A percentile compares a stretch with the other conserved stretches of the same genome.
phyloP scores from a whole-genome alignment of 495 filamentous ascomycete genomes.

The Chaetomium cochliodes region DNA sequence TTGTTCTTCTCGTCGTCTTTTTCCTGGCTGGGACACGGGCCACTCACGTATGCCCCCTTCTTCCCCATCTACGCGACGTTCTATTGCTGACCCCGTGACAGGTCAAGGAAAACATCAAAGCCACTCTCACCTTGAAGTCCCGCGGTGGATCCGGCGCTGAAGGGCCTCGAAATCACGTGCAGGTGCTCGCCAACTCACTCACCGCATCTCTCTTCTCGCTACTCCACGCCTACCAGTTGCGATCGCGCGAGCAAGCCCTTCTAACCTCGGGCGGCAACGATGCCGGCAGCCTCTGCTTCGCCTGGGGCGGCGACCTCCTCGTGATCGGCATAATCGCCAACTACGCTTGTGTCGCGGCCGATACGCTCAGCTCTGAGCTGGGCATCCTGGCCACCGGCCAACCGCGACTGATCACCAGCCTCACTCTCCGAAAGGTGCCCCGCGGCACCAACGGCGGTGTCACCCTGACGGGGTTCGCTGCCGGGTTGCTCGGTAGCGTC shows the following conservation, averaged over 20 bases:
- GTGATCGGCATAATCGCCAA: slow-evolving; percentile 63
- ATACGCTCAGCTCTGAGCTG: slow-evolving; percentile 94
- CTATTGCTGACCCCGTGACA: slow-evolving; percentile 31
- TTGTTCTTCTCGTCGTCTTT: slow-evolving; percentile 78
- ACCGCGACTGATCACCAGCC: slow-evolving; percentile 85
- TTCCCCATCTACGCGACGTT: not conserved
- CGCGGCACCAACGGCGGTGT: slow-evolving; percentile 93
- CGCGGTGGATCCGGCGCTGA: slow-evolving; percentile 71
- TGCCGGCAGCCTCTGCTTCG: slow-evolving; percentile 46
- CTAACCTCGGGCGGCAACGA: slow-evolving; percentile 18
- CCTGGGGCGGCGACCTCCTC: slow-evolving; percentile 55
- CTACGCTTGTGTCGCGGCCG: slow-evolving; percentile 87
- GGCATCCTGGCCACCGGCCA: slow-evolving; percentile 77
- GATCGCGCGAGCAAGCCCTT: slow-evolving; percentile 38
- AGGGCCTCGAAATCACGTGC: slow-evolving; percentile 76
- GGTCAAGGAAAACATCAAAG: slow-evolving; percentile 86
- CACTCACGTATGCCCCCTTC: slow-evolving; percentile 62
- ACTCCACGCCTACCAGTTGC: slow-evolving; percentile 66
- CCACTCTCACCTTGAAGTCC: slow-evolving; percentile 71
- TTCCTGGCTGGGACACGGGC: slow-evolving; percentile 80
- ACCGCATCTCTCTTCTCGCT: slow-evolving; percentile 72
- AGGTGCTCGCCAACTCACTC: slow-evolving; percentile 87
- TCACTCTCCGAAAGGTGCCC: slow-evolving; percentile 70
- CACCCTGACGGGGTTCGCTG: slow-evolving; percentile 65
- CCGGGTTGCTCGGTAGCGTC: slow-evolving; percentile 72